Conservation (phyloP, 2,329 filamentous ascomycete genomes). For the Xylaria hypoxylon region DNA sequence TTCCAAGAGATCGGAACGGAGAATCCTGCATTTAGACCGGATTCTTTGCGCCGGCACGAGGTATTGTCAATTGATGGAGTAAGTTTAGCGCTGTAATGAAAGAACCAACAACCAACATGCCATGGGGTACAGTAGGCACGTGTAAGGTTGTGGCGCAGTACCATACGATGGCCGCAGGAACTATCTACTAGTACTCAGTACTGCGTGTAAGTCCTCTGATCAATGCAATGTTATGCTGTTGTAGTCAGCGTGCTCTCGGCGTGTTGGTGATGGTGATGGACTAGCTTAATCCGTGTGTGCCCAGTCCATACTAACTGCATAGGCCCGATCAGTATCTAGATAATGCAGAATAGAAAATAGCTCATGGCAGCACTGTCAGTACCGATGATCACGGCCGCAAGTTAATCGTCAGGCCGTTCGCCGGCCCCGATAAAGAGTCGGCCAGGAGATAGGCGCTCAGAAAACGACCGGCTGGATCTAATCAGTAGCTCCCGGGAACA, state of each 20-base stretch:
- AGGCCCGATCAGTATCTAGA: background rate
- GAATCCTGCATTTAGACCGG: constrained; percentile 5
- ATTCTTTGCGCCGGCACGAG: constrained; percentile 3
- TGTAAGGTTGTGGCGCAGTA: constrained; percentile 26
- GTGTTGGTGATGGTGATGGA: constrained; percentile 11
- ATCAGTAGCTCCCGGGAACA: constrained; percentile 24
- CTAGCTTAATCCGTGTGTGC: background rate
- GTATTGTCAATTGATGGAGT: constrained; percentile 6
- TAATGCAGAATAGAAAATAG: constrained; percentile 19
- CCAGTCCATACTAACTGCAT: background rate
- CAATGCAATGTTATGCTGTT: constrained; percentile 4
- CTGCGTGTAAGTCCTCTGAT: background rate
- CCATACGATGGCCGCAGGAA: constrained; percentile 27
- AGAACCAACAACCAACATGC: constrained; percentile 21
- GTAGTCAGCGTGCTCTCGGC: constrained; percentile 24
- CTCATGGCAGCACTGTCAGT: constrained; percentile 17
- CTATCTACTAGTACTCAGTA: background rate
- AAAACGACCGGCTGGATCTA: constrained; percentile 22
- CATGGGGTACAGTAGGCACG: constrained; percentile 6
- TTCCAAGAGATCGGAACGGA: constrained; percentile 19
- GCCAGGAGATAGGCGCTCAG: constrained; percentile 12
- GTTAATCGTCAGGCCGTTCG: constrained; percentile 22
- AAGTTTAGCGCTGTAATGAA: constrained; percentile 5
- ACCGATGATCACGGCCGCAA: constrained; percentile 24
- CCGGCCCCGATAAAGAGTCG: constrained; percentile 22